Evolutionary conservation across 768 basidiomycete genomes (phyloP).

Genomic region (Amanita jacksonii): DNA sequence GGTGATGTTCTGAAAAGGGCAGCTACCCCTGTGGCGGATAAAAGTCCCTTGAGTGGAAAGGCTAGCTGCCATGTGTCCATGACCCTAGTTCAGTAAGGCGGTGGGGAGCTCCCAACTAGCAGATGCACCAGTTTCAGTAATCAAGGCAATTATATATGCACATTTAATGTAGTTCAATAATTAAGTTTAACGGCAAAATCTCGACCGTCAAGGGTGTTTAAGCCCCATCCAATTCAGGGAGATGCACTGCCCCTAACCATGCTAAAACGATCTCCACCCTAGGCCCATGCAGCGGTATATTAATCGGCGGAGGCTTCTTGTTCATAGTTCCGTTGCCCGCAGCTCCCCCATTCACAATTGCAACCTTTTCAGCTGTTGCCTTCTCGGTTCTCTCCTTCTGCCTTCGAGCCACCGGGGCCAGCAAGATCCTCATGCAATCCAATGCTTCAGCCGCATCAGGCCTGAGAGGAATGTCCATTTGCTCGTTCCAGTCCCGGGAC

Average conservation of each 20-base stretch:
- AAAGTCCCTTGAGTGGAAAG: too few species aligned
- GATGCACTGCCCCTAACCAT: slow-evolving; percentile 75
- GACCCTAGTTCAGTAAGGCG: too few species aligned
- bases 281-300: slow-evolving; percentile 79
- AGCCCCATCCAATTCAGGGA: slow-evolving; percentile 57
- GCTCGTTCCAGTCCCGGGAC: not conserved
- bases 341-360: slow-evolving; percentile 14
- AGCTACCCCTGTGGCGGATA: too few species aligned
- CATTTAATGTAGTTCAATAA: too few species aligned
- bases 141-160: too few species aligned
- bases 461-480: slow-evolving; percentile 7
- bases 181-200: too few species aligned
- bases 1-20: too few species aligned
- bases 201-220: too few species aligned
- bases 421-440: slow-evolving; percentile 61
- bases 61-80: too few species aligned
- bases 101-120: too few species aligned
- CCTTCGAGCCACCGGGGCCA: slow-evolving; percentile 58
- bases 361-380: slow-evolving; percentile 38
- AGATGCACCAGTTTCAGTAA: too few species aligned
- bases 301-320: slow-evolving; percentile 60
- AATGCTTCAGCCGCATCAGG: slow-evolving; percentile 45
- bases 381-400: slow-evolving; percentile 52
- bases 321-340: slow-evolving; percentile 16
- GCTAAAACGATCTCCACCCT: slow-evolving; percentile 80